Conservation (phyloP, 169 alveolate genomes). For the Eimeria tenella region DNA sequence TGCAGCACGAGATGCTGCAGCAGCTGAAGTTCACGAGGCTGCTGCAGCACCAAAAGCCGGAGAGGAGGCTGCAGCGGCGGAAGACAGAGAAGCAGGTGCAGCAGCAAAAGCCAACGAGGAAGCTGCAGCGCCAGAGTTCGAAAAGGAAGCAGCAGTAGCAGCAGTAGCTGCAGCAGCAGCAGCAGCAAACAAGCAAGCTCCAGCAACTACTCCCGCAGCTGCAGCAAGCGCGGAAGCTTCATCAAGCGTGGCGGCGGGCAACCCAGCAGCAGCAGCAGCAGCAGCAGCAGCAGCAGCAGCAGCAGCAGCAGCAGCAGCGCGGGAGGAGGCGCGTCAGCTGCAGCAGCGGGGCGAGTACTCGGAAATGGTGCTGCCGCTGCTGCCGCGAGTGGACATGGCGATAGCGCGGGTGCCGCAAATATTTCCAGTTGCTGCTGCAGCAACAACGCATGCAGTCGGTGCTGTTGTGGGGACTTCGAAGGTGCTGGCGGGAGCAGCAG, state of each 20-base stretch:
- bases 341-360: conserved; percentile 5
- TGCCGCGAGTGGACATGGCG: conserved; percentile 16
- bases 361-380: background rate
- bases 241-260: background rate
- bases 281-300: background rate
- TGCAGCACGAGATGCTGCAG: conserved; percentile 6
- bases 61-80: background rate
- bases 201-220: background rate
- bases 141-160: background rate
- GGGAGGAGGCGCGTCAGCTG: background rate
- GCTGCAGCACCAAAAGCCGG: background rate
- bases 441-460: conserved; percentile 10
- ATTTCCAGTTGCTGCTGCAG: conserved; percentile 43
- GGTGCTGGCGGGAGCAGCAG: conserved; percentile 6
- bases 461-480: background rate
- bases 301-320: conserved; percentile 2
- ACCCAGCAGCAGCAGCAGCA: background rate
- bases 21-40: background rate
- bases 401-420: conserved; percentile 20
- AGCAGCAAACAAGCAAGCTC: background rate
- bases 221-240: background rate
- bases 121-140: background rate
- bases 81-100: background rate
- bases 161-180: background rate
- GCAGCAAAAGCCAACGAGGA: background rate